Evolutionary conservation across 2,329 filamentous ascomycete species (phyloP), one percentile per base, ranked within the genome.

Genomic region (Rutstroemia sp.): DNA sequence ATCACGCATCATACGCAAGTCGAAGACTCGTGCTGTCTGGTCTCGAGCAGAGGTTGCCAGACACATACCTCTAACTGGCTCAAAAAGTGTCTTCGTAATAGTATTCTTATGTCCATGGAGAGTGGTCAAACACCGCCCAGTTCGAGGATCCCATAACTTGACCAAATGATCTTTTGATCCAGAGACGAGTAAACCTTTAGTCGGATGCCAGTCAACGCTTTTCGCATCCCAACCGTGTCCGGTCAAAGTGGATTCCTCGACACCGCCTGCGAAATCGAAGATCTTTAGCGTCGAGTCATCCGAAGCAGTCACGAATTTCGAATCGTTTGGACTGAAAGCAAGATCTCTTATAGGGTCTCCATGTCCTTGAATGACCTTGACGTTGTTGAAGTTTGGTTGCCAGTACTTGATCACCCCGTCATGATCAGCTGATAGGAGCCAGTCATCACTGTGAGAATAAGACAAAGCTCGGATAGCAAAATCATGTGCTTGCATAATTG

Each of bases 221-320:
- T 97, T 97, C 19, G 90, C 92, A 69, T 99, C 94, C 94, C 94
- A 99, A 62, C 91, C 90, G 71, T 99, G 94, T n/a, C 94, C 94
- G 41, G 86, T 88, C 41, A 99, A 75, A 10, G 87, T 87, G 0
- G 86, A 87, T 67, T 97, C 92, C 70, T 91, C 88, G 23, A 84
- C 80, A 18, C 91, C 90, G 27, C 86, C 84, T 9, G 91, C 90
- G 72, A 99, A 99, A 71, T 99, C 94, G 71, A 94, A 97, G 58
- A 99, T 94, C 73, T 96, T 96, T 49, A 97, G 79, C 0, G 87
- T 88, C 1, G 89, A 91, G 70, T 99, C 94, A 70, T 99, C 94
- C 18, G 90, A 94, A 23, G 92, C 92, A 0, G 92, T 97, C 62
- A 96, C 89, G 65, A 99, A 99, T 70, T 97, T 97, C 59, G 88